phyloP scores from a whole-genome alignment of 768 basidiomycete species.

The Sporobolomyces pararoseus region DNA sequence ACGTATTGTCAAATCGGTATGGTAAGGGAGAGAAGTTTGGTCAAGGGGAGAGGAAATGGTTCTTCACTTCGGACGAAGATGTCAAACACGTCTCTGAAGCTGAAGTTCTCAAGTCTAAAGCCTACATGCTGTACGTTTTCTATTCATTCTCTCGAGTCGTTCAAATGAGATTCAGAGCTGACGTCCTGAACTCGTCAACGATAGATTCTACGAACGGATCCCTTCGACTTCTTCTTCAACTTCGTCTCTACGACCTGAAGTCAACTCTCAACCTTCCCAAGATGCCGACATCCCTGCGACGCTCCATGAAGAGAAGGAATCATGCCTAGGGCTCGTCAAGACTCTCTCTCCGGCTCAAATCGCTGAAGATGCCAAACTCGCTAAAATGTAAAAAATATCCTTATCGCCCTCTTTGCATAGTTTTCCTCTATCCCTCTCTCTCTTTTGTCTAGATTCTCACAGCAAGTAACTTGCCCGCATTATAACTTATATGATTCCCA shows the following conservation, averaged over 20 bases:
- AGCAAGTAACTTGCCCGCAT: too few relatives aligned
- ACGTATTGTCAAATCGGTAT: constrained; percentile 37
- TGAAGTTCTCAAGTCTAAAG: constrained; percentile 84
- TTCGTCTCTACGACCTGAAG: not conserved
- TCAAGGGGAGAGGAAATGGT: constrained; percentile 63
- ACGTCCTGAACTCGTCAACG: not conserved
- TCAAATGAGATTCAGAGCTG: not conserved
- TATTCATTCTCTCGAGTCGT: not conserved
- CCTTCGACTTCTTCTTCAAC: not conserved
- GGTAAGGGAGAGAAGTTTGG: constrained; percentile 59
- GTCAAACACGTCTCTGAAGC: constrained; percentile 77
- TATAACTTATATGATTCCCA: too few relatives aligned
- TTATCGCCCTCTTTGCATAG: not conserved
- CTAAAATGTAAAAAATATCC: constrained; percentile 15
- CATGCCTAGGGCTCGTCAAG: not conserved
- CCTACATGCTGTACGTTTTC: constrained; percentile 69
- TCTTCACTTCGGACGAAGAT: constrained; percentile 82
- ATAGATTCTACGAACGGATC: constrained; percentile 35
- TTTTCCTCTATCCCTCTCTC: not conserved
- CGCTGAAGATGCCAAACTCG: constrained; percentile 1
- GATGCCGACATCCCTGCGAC: not conserved
- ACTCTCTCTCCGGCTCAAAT: constrained; percentile 12
- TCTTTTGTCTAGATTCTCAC: too few relatives aligned
- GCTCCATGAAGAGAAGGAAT: constrained; percentile 3
- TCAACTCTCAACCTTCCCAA: constrained; percentile 9